Conservation (phyloP, 805 yeast species). For the Kodamaea sagamina region DNA sequence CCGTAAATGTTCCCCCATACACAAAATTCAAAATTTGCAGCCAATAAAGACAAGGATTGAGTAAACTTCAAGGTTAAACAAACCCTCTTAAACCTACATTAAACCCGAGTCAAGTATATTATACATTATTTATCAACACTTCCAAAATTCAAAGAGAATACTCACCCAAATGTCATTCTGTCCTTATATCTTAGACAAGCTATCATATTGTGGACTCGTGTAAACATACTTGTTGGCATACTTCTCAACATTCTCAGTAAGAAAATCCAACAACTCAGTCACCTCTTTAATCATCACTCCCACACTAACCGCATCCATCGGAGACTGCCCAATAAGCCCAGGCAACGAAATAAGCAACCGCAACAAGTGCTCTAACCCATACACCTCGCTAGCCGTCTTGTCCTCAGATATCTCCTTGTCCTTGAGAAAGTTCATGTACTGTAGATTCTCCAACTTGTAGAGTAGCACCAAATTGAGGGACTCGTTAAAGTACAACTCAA, state of each 20-base stretch:
- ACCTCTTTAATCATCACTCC: conserved; percentile 30
- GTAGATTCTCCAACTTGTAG: conserved; percentile 77
- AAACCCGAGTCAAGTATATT: no score
- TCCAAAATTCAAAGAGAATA: background rate
- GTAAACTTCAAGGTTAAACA: no score
- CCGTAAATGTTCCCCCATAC: no score
- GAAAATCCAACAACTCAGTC: conserved; percentile 53
- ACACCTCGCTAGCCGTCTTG: conserved; percentile 35
- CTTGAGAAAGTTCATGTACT: conserved; percentile 55
- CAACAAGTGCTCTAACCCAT: conserved; percentile 82
- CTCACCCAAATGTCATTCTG: background rate
- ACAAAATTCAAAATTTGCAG: no score
- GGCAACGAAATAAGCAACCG: conserved; percentile 80
- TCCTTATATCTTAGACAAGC: conserved; percentile 26
- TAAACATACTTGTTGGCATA: conserved; percentile 40
- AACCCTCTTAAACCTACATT: no score
- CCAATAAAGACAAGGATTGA: no score
- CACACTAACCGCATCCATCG: conserved; percentile 77
- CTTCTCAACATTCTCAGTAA: conserved; percentile 45
- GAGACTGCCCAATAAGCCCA: conserved; percentile 73
- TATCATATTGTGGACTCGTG: conserved; percentile 42
- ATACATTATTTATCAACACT: no score
- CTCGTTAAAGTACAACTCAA: conserved; percentile 72
- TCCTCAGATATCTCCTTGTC: conserved; percentile 33
- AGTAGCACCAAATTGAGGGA: conserved; percentile 67